phyloP scores from a whole-genome alignment of 2,329 filamentous ascomycete species.

The Raffaelea ambrosiae region DNA sequence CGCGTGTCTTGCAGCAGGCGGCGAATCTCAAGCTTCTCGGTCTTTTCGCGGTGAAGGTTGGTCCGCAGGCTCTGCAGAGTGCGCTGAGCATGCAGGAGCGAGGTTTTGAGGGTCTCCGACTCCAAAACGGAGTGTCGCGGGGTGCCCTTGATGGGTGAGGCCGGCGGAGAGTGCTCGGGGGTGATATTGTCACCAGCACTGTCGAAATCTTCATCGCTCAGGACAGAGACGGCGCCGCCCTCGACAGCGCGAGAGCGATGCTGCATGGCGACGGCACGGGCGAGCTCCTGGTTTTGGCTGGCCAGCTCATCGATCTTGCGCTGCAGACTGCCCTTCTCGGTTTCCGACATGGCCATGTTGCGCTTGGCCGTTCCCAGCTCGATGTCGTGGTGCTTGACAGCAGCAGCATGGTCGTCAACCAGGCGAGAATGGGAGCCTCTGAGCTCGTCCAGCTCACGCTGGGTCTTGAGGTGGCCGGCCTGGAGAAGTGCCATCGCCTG shows the following conservation, averaged over 20 bases:
- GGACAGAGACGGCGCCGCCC: slow-evolving; percentile 47
- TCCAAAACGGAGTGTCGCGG: slow-evolving; percentile 89
- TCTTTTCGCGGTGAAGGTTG: slow-evolving; percentile 95
- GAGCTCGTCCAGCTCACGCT: slow-evolving; percentile 86
- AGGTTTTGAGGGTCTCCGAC: slow-evolving; percentile 89
- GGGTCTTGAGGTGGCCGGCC: slow-evolving; percentile 65
- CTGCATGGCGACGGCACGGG: slow-evolving; percentile 64
- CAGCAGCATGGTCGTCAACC: slow-evolving; percentile 67
- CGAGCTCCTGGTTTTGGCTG: slow-evolving; percentile 84
- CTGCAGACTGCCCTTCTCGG: slow-evolving; percentile 69
- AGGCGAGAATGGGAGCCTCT: slow-evolving; percentile 72
- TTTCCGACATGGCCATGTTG: slow-evolving; percentile 67
- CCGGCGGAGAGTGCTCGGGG: slow-evolving; percentile 82
- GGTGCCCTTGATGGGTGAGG: slow-evolving; percentile 84
- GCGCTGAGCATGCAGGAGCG: slow-evolving; percentile 85
- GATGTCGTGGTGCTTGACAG: slow-evolving; percentile 77
- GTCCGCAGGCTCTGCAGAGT: slow-evolving; percentile 95
- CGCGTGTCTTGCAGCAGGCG: slow-evolving; percentile 91
- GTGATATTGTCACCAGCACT: slow-evolving; percentile 62
- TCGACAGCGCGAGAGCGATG: slow-evolving; percentile 61
- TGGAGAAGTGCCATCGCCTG: slow-evolving; percentile 62
- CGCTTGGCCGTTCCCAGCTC: slow-evolving; percentile 80
- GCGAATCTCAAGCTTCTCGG: slow-evolving; percentile 91
- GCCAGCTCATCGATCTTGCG: slow-evolving; percentile 82
- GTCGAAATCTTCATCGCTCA: slow-evolving; percentile 55